Percentiles rank a stretch among this genome's conserved stretches.
These are phyloP conservation scores for Phytophthora pistaciae DNA, from an alignment of 352 stramenopile genomes.

Conservation along the genomic window DNA sequence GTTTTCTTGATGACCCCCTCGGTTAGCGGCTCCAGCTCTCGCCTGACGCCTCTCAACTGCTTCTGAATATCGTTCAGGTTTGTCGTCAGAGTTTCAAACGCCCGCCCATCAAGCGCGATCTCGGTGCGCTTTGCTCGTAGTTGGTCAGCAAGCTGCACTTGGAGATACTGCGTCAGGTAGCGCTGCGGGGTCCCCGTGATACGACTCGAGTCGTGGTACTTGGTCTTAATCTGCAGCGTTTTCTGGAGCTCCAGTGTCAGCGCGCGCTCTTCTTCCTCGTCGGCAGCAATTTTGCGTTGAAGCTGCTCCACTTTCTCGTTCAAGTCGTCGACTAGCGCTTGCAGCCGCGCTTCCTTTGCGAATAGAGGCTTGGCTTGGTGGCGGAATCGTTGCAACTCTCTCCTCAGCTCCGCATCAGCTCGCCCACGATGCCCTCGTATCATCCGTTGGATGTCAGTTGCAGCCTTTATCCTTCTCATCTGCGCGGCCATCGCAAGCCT, in stretches of 20 bases:
- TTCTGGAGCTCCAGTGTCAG: conserved; percentile 82
- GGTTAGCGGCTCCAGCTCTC: conserved; percentile 90
- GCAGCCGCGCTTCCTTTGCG: conserved; percentile 54
- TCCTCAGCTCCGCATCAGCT: conserved; percentile 68
- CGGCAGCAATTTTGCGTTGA: conserved; percentile 40
- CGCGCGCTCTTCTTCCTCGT: conserved; percentile 66
- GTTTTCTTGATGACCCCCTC: conserved; percentile 85
- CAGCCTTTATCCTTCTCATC: conserved; percentile 43
- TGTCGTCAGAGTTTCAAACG: conserved; percentile 66
- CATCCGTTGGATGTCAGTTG: conserved; percentile 80
- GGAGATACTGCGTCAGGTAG: conserved; percentile 94
- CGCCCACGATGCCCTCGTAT: conserved; percentile 85
- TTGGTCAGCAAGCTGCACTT: conserved; percentile 91
- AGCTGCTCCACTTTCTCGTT: conserved; percentile 57
- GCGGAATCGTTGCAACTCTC: conserved; percentile 81
- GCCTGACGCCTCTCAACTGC: conserved; percentile 69
- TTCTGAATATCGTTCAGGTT: conserved; percentile 73
- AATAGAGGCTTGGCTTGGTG: conserved; percentile 80
- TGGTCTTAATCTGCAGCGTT: conserved; percentile 86
- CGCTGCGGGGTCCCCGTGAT: conserved; percentile 91
- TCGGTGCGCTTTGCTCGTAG: conserved; percentile 76
- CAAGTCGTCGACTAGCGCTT: conserved; percentile 55
- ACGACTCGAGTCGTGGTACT: conserved; percentile 86
- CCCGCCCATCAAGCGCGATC: conserved; percentile 61
- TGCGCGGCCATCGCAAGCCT: conserved; percentile 58